phyloP scores from a whole-genome alignment of 2,329 filamentous ascomycete genomes.

The Decorospora gaudefroyi region DNA sequence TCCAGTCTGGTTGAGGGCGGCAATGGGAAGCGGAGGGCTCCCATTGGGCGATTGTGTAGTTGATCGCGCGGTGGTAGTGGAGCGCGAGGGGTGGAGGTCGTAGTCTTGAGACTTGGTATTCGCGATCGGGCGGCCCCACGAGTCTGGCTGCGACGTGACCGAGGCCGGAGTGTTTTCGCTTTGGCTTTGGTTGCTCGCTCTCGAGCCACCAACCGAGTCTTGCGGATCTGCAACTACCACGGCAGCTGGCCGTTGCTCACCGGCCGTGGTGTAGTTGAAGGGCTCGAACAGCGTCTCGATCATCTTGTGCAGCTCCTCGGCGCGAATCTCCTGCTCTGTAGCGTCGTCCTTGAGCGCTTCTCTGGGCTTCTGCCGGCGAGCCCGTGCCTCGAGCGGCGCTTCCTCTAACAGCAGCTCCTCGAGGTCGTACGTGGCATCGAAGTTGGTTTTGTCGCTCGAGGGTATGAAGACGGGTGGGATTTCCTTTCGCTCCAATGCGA shows the following conservation, averaged over 20 bases:
- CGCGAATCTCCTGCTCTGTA: slow-evolving; percentile 89
- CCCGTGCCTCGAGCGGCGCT: slow-evolving; percentile 88
- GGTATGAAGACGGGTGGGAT: slow-evolving; percentile 90
- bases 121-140: slow-evolving; percentile 38
- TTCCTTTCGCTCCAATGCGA: slow-evolving; percentile 79
- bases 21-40: slow-evolving; percentile 51
- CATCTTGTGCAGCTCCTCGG: slow-evolving; percentile 90
- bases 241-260: slow-evolving; percentile 66
- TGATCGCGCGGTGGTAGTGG: slow-evolving; percentile 46
- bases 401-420: slow-evolving; percentile 94
- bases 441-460: slow-evolving; percentile 97
- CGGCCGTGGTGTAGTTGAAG: slow-evolving; percentile 89
- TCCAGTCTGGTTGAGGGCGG: slow-evolving; percentile 28
- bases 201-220: slow-evolving; percentile 38
- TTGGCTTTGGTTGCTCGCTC: slow-evolving; percentile 44
- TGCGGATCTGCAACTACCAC: slow-evolving; percentile 36
- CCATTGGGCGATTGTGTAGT: slow-evolving; percentile 55
- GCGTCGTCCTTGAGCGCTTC: slow-evolving; percentile 92
- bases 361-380: slow-evolving; percentile 89
- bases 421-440: slow-evolving; percentile 96
- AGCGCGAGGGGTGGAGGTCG: slow-evolving; percentile 46
- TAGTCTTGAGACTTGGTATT: slow-evolving; percentile 45
- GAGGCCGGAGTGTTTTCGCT: slow-evolving; percentile 42
- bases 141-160: slow-evolving; percentile 39
- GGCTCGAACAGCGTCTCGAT: slow-evolving; percentile 93